A percentile compares a stretch with the other conserved stretches of the same genome.
Conservation (phyloP, 331 rosid genomes). For the Malus hybrid region DNA sequence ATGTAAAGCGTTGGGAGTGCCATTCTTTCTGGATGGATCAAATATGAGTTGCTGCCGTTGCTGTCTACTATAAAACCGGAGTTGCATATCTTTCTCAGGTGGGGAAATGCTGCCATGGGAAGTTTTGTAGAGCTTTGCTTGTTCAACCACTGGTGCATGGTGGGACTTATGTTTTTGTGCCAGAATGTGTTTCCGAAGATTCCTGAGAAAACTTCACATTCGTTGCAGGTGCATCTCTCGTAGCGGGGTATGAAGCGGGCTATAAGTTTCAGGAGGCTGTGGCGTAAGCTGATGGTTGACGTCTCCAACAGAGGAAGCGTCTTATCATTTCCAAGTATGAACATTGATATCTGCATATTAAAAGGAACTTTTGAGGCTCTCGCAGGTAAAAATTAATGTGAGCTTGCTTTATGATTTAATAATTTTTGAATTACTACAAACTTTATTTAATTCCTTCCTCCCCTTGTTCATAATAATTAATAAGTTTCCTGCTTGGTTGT, state of each 20-base stretch:
- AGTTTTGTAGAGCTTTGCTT: conserved; percentile 17
- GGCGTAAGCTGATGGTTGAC: conserved; percentile 17
- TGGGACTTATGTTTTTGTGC: conserved; percentile 25
- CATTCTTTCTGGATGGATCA: conserved; percentile 32
- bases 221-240: conserved; percentile 33
- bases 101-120: conserved; percentile 37
- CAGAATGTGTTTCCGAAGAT: conserved; percentile 30
- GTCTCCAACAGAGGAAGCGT: conserved; percentile 22
- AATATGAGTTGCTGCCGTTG: conserved; percentile 21
- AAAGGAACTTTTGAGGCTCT: background rate
- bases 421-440: background rate
- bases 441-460: background rate
- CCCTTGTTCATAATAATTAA: too few relatives aligned
- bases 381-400: background rate
- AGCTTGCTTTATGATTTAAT: background rate
- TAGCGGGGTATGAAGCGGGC: conserved; percentile 19
- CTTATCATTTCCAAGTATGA: conserved; percentile 26
- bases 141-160: conserved; percentile 26
- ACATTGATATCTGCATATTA: conserved; percentile 23
- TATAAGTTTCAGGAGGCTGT: conserved; percentile 18
- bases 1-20: conserved; percentile 20
- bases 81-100: conserved; percentile 27
- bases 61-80: conserved; percentile 23
- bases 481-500: too few relatives aligned
- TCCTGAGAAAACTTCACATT: conserved; percentile 32